Percentiles rank a stretch among this genome's conserved stretches.
phyloP scores from a whole-genome alignment of 768 basidiomycete species.

The Boletus tylopilopsis region DNA sequence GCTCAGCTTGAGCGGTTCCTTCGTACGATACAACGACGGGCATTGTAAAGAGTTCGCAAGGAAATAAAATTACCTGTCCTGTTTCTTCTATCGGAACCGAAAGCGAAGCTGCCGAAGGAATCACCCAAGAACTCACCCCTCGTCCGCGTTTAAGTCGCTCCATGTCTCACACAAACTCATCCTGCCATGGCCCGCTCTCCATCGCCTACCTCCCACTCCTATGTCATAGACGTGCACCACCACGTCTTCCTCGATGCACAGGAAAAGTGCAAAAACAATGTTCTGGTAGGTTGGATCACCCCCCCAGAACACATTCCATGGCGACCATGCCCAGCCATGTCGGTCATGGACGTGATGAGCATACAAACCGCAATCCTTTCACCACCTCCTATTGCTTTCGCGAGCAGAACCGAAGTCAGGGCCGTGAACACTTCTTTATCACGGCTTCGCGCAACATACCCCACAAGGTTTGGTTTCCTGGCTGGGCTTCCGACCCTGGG shows the following conservation, averaged over 20 bases:
- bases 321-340: conserved; percentile 54
- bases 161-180: background rate
- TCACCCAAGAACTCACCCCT: conserved; percentile 10
- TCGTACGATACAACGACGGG: conserved; percentile 77
- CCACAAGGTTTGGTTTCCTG: conserved; percentile 65
- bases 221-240: conserved; percentile 67
- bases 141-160: background rate
- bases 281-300: conserved; percentile 55
- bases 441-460: conserved; percentile 45
- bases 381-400: conserved; percentile 51
- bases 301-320: conserved; percentile 66
- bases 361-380: conserved; percentile 65
- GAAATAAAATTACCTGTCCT: conserved; percentile 14
- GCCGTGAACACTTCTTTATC: conserved; percentile 46
- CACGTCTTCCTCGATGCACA: conserved; percentile 62
- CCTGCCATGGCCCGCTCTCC: conserved; percentile 13
- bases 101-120: conserved; percentile 15
- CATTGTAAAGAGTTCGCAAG: conserved; percentile 56
- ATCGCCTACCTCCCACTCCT: background rate
- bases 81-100: conserved; percentile 14
- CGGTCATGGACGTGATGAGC: conserved; percentile 55
- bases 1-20: conserved; percentile 64
- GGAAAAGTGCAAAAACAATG: conserved; percentile 43
- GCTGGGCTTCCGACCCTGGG: conserved; percentile 59
- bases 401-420: conserved; percentile 42